A percentile compares a stretch with the other conserved stretches of the same genome.
These are phyloP conservation scores for Aspergillus haitiensis DNA, from an alignment of 495 filamentous ascomycete species.

Conservation along the genomic window DNA sequence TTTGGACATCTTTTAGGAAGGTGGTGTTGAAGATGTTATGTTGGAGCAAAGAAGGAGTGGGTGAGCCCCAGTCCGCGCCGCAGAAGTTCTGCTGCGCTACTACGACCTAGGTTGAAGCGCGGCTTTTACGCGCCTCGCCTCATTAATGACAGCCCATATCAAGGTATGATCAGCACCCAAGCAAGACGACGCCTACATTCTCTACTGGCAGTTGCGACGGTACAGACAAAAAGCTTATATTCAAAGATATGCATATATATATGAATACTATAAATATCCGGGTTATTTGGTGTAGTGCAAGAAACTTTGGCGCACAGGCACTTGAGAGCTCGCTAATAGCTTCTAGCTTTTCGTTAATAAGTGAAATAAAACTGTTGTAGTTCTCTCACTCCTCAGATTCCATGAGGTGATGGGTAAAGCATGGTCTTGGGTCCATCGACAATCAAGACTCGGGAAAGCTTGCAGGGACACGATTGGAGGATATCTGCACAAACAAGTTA, in stretches of 20 bases:
- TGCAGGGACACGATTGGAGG: too few relatives aligned
- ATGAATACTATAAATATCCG: conserved; percentile 1
- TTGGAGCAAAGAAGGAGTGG: conserved; percentile 31
- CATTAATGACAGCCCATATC: conserved; percentile 26
- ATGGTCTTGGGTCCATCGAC: too few relatives aligned
- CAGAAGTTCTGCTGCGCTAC: conserved; percentile 28
- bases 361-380: too few relatives aligned
- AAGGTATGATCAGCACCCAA: conserved; percentile 27
- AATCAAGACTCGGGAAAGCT: too few relatives aligned
- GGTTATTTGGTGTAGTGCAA: not conserved
- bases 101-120: conserved; percentile 27
- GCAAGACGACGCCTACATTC: conserved; percentile 21
- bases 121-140: conserved; percentile 33
- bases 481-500: too few relatives aligned
- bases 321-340: too few relatives aligned
- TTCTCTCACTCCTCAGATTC: too few relatives aligned
- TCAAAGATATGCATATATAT: conserved; percentile 9
- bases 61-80: conserved; percentile 29
- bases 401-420: too few relatives aligned
- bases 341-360: too few relatives aligned
- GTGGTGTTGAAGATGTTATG: conserved; percentile 28
- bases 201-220: conserved; percentile 10
- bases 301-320: not conserved
- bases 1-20: conserved; percentile 30
- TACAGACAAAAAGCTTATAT: not conserved